Conservation (phyloP, 2,329 filamentous ascomycete species). For the Ophiocordyceps camponoti-saundersi region DNA sequence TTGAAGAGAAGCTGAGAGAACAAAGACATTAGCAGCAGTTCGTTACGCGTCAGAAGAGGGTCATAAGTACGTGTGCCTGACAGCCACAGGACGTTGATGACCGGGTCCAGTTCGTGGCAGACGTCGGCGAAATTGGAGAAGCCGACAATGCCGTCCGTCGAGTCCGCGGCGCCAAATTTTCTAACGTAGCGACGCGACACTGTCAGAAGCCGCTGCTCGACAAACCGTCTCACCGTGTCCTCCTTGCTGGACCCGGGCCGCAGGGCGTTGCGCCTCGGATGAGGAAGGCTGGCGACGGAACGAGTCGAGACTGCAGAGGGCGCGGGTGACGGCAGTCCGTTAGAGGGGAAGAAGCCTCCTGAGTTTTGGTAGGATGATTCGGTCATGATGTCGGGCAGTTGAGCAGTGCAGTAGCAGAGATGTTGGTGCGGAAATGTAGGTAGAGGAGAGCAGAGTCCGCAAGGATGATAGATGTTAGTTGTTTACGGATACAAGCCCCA, state of each 20-base stretch:
- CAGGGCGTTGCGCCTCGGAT: constrained; percentile 34
- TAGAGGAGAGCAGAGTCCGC: no score
- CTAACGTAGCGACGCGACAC: constrained; percentile 43
- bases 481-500: no score
- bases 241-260: constrained; percentile 41
- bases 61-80: constrained; percentile 59
- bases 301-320: constrained; percentile 29
- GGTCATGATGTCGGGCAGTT: constrained; percentile 1
- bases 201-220: constrained; percentile 33
- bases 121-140: constrained; percentile 50
- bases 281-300: constrained; percentile 28
- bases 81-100: constrained; percentile 74
- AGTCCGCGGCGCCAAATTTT: constrained; percentile 31
- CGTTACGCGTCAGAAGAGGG: not conserved
- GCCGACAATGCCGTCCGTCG: constrained; percentile 29
- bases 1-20: constrained; percentile 55
- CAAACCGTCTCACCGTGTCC: constrained; percentile 39
- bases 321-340: constrained; percentile 34
- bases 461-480: no score
- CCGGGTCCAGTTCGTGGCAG: constrained; percentile 53
- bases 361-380: constrained; percentile 9
- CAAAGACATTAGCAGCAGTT: not conserved
- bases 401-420: not conserved
- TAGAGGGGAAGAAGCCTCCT: constrained; percentile 34
- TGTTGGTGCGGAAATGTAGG: not conserved